phyloP scores from a whole-genome alignment of 352 stramenopile genomes.

The Globisporangium cylindrosporum region DNA sequence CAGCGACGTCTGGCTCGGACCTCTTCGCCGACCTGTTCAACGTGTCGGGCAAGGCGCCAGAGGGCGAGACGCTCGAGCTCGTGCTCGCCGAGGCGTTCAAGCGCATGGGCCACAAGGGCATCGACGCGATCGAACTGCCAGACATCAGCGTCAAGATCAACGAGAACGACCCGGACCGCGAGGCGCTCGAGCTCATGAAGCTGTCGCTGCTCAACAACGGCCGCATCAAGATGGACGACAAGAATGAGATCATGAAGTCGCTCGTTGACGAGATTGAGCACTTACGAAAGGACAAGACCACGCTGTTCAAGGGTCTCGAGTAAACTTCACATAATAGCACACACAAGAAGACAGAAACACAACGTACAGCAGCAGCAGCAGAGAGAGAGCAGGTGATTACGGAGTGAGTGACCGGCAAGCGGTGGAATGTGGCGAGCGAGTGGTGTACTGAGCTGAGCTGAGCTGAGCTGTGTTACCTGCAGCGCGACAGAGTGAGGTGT shows the following conservation, averaged over 20 bases:
- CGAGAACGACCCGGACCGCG: slow-evolving; percentile 65
- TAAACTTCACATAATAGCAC: slow-evolving; percentile 18
- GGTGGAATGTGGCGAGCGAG: neutral
- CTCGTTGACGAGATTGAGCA: slow-evolving; percentile 82
- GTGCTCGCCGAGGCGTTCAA: slow-evolving; percentile 72
- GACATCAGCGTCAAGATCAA: slow-evolving; percentile 70
- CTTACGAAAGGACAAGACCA: slow-evolving; percentile 83
- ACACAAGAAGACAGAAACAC: slow-evolving; percentile 13
- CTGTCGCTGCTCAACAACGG: slow-evolving; percentile 87
- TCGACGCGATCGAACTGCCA: slow-evolving; percentile 69
- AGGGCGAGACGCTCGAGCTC: slow-evolving; percentile 61
- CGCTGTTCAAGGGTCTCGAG: slow-evolving; percentile 77
- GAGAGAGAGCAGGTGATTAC: neutral
- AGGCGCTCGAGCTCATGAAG: slow-evolving; percentile 88
- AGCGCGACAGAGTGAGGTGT: neutral
- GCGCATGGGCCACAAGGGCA: slow-evolving; percentile 72
- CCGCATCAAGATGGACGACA: slow-evolving; percentile 86
- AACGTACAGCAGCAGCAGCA: slow-evolving; percentile 6
- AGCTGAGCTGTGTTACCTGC: neutral
- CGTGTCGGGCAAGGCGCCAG: slow-evolving; percentile 50
- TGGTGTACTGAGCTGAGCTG: neutral
- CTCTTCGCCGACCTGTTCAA: slow-evolving; percentile 84
- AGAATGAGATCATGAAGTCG: slow-evolving; percentile 82
- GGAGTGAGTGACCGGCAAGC: neutral
- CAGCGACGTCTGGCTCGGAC: slow-evolving; percentile 69